These are phyloP conservation scores for Cytospora paraplurivora DNA, from an alignment of 2,329 filamentous ascomycete species.

Conservation along the genomic window DNA sequence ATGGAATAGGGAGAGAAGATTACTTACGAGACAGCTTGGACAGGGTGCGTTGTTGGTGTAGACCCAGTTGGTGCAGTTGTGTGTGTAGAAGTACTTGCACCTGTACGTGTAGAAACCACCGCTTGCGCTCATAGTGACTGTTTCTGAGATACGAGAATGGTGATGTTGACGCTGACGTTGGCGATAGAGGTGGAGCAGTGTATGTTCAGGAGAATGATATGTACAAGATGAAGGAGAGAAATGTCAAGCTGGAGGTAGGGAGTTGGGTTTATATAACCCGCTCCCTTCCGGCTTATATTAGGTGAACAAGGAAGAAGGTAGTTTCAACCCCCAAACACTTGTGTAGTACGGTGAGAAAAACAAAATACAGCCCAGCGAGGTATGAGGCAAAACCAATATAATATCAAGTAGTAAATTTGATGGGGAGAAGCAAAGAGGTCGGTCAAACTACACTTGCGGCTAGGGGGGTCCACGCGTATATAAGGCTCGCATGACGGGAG, in stretches of 20 bases:
- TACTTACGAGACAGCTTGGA: conserved; percentile 48
- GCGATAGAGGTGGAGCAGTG: background rate
- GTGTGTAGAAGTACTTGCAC: conserved; percentile 53
- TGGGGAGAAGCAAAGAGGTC: background rate
- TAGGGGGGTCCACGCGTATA: background rate
- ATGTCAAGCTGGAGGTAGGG: background rate
- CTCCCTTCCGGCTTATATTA: background rate
- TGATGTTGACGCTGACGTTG: background rate
- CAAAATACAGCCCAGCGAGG: background rate
- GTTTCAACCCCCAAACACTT: background rate
- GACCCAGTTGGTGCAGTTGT: conserved; percentile 53
- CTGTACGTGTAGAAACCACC: conserved; percentile 52
- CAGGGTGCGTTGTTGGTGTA: conserved; percentile 51
- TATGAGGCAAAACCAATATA: background rate
- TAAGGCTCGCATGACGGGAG: background rate
- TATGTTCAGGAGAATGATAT: background rate
- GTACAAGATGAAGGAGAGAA: background rate
- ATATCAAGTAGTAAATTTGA: background rate
- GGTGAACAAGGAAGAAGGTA: background rate
- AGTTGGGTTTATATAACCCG: background rate
- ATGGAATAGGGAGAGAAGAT: background rate
- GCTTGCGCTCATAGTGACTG: conserved; percentile 42
- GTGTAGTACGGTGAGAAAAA: conserved; percentile 5
- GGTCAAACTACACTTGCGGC: background rate
- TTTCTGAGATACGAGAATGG: background rate